Percentiles rank a stretch among this genome's conserved stretches.
Conservation (phyloP, 805 yeast species). For the Scheffersomyces lignosus region DNA sequence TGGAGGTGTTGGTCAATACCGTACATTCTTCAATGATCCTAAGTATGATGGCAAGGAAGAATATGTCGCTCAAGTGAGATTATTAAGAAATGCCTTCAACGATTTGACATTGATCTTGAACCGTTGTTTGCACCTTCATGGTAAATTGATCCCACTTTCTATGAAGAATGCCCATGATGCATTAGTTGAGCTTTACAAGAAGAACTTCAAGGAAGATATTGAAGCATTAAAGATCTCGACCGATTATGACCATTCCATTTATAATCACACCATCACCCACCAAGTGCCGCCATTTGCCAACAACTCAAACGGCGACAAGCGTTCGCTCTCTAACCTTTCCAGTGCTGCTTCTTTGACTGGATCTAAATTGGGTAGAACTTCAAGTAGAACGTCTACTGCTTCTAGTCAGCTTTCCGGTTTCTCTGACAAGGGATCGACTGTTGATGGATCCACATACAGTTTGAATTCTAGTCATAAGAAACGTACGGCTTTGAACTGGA, state of each 20-base stretch:
- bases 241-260: slow-evolving; percentile 27
- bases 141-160: slow-evolving; percentile 54
- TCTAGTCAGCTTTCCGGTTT: slow-evolving; percentile 30
- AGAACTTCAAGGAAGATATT: slow-evolving; percentile 71
- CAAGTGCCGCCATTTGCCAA: slow-evolving; percentile 4
- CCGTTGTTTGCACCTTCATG: slow-evolving; percentile 69
- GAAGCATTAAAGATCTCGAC: slow-evolving; percentile 37
- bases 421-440: slow-evolving; percentile 16
- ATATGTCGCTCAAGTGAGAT: slow-evolving; percentile 28
- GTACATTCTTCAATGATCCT: slow-evolving; percentile 57
- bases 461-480: slow-evolving; percentile 15
- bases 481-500: slow-evolving; percentile 42
- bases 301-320: slow-evolving; percentile 16
- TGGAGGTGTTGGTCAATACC: slow-evolving; percentile 86
- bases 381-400: slow-evolving; percentile 17
- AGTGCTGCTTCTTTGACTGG: slow-evolving; percentile 17
- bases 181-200: slow-evolving; percentile 59
- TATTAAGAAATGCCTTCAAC: slow-evolving; percentile 55
- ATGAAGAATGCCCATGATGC: slow-evolving; percentile 67
- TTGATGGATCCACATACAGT: slow-evolving; percentile 6
- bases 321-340: slow-evolving; percentile 17
- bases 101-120: slow-evolving; percentile 66
- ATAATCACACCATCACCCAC: slow-evolving; percentile 21
- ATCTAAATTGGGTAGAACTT: slow-evolving; percentile 24
- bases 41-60: slow-evolving; percentile 33